phyloP scores from a whole-genome alignment of 1,284 basidiomycete genomes.

The Rhodotorula sp. region DNA sequence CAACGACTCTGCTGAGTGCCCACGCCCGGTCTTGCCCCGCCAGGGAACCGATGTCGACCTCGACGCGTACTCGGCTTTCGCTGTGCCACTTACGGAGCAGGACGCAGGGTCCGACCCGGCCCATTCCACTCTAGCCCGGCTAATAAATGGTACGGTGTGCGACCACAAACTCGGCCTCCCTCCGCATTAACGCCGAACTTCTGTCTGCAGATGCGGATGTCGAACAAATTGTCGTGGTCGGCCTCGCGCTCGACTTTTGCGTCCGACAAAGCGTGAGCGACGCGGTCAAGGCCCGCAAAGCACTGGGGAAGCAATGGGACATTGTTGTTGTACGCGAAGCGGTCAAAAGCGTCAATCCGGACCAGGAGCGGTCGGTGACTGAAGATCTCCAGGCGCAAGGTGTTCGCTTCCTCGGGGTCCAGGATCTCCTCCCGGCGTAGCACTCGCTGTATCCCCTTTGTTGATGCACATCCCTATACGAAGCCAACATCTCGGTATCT shows the following conservation, averaged over 20 bases:
- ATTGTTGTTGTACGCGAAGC: slow-evolving; percentile 24
- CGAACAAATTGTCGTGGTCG: slow-evolving; percentile 57
- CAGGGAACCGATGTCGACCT: slow-evolving; percentile 20
- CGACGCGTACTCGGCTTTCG: slow-evolving; percentile 30
- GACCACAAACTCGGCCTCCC: no score
- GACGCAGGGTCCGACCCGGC: background rate
- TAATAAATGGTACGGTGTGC: background rate
- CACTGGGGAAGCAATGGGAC: background rate
- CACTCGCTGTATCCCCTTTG: no score
- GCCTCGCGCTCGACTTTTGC: slow-evolving; percentile 65
- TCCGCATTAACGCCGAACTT: no score
- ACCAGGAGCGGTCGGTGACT: background rate
- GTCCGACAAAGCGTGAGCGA: slow-evolving; percentile 55
- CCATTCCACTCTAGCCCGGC: background rate
- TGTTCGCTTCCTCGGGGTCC: slow-evolving; percentile 8
- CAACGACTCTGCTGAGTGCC: background rate
- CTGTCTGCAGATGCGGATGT: slow-evolving; percentile 42
- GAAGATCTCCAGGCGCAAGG: slow-evolving; percentile 6
- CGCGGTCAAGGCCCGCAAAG: background rate
- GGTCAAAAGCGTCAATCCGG: slow-evolving; percentile 11
- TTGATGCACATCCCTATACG: no score
- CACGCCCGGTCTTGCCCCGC: background rate
- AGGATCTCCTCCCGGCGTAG: background rate
- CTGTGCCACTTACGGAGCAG: slow-evolving; percentile 1
- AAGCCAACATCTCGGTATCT: no score